A percentile compares a stretch with the other conserved stretches of the same genome.
phyloP scores from a whole-genome alignment of 176 grass and related monocot species.

The Juncus inflexus region DNA sequence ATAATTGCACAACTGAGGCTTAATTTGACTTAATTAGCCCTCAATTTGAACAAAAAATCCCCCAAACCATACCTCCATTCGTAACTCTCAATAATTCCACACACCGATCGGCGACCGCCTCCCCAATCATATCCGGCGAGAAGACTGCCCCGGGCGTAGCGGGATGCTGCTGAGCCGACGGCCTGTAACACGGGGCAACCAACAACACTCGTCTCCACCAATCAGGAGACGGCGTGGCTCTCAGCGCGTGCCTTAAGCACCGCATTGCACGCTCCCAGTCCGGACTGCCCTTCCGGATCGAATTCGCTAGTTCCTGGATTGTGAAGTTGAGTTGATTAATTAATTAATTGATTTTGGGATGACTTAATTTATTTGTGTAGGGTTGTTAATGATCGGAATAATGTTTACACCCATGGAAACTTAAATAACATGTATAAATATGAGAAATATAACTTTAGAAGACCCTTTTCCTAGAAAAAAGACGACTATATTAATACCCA shows the following conservation, averaged over 20 bases:
- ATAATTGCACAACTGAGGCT: background rate
- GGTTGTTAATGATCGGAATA: too few species aligned
- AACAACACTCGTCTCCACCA: constrained; percentile 99
- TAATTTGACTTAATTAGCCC: background rate
- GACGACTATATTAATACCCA: too few species aligned
- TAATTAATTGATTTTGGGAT: too few species aligned
- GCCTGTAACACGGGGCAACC: constrained; percentile 91
- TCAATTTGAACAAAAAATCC: constrained; percentile 3
- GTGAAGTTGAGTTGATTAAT: too few species aligned
- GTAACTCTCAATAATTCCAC: constrained; percentile 83
- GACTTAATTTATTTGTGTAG: too few species aligned
- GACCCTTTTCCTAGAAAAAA: too few species aligned
- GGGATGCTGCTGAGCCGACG: constrained; percentile 51
- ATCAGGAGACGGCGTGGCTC: constrained; percentile 90
- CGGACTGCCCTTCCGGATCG: constrained; percentile 81
- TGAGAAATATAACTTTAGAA: too few species aligned
- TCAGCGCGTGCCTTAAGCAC: constrained; percentile 91
- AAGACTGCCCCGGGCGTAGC: constrained; percentile 97
- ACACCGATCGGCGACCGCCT: constrained; percentile 91
- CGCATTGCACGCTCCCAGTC: constrained; percentile 97
- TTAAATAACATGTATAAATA: too few species aligned
- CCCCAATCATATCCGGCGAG: constrained; percentile 93
- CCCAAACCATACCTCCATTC: constrained; percentile 48
- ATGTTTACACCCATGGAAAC: too few species aligned
- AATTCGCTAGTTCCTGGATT: constrained; percentile 76